Conservation (phyloP, 345 rosid genomes). For the Diplotaxis tenuifolia region DNA sequence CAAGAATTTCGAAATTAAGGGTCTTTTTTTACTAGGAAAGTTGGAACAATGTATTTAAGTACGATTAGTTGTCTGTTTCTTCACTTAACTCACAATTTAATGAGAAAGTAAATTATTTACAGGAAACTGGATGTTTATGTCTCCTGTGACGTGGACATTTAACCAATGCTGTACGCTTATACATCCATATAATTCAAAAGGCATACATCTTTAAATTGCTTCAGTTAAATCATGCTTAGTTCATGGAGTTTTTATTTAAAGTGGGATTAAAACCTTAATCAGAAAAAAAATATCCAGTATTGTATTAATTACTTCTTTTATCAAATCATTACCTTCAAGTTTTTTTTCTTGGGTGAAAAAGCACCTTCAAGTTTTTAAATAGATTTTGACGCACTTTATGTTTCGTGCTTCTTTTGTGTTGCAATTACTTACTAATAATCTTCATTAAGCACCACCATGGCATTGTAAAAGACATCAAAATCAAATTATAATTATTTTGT, state of each 20-base stretch:
- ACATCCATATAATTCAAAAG: neutral
- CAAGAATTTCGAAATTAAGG: neutral
- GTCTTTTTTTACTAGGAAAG: neutral
- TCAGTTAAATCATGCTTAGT: neutral
- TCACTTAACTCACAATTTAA: constrained; percentile 18
- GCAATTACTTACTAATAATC: neutral
- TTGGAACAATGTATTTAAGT: neutral
- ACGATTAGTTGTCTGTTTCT: constrained; percentile 15
- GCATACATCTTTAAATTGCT: neutral
- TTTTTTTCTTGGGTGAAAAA: no score
- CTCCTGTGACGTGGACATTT: neutral
- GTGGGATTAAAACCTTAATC: neutral
- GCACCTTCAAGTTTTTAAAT: neutral
- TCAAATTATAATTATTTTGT: neutral
- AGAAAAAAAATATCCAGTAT: neutral
- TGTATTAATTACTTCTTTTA: neutral
- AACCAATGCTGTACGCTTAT: neutral
- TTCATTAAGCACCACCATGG: neutral
- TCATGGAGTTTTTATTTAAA: neutral
- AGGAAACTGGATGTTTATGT: neutral
- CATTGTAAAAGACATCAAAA: neutral
- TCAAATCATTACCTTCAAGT: no score
- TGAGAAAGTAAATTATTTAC: neutral
- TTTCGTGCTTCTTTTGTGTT: constrained; percentile 1
- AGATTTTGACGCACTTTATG: neutral